phyloP scores from a whole-genome alignment of 257 asterid species.

The Anisodus acutangulus region DNA sequence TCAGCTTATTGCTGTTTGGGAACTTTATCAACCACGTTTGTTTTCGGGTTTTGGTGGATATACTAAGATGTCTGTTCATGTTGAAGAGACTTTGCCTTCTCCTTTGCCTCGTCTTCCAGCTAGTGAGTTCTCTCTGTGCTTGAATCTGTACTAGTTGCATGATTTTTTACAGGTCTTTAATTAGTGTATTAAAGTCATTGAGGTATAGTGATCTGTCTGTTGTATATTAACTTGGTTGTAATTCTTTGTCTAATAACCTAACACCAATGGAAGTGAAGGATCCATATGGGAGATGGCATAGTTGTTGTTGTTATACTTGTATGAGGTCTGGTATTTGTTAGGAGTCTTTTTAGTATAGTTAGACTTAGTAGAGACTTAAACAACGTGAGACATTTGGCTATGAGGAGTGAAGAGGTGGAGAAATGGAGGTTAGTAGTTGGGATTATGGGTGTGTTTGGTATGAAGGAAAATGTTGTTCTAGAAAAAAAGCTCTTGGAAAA shows the following conservation, averaged over 20 bases:
- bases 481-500: too few species aligned
- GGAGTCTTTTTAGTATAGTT: too few species aligned
- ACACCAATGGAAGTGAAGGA: neutral
- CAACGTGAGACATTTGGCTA: constrained; percentile 36
- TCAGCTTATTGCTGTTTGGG: constrained; percentile 78
- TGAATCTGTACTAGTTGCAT: constrained; percentile 19
- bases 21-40: constrained; percentile 77
- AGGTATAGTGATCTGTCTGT: neutral
- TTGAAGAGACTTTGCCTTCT: constrained; percentile 48
- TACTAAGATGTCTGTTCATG: constrained; percentile 49
- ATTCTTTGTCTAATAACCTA: neutral
- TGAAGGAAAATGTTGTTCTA: constrained; percentile 20
- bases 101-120: constrained; percentile 53
- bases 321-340: neutral
- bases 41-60: constrained; percentile 53
- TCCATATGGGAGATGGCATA: neutral
- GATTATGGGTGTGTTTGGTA: too few species aligned
- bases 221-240: too few species aligned
- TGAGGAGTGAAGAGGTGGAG: constrained; percentile 40
- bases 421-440: constrained; percentile 49
- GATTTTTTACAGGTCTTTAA: neutral
- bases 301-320: constrained; percentile 17
- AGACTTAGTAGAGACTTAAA: too few species aligned
- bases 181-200: neutral
- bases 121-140: constrained; percentile 57